Conservation (phyloP, 768 basidiomycete genomes). For the Tricholomella constricta region DNA sequence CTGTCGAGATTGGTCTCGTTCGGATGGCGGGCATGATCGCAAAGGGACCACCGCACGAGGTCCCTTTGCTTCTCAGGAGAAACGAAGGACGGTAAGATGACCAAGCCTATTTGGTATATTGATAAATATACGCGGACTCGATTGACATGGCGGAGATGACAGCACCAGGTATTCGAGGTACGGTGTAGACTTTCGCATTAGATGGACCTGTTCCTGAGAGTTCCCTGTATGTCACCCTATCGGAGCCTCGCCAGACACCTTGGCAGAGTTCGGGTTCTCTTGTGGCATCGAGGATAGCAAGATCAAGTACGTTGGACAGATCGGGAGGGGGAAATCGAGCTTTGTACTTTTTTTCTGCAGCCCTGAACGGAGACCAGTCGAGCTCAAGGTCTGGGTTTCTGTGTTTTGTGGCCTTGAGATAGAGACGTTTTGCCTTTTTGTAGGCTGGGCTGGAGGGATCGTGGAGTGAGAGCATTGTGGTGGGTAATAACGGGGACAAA, state of each 20-base stretch:
- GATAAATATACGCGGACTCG: slow-evolving; percentile 11
- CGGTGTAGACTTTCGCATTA: slow-evolving; percentile 42
- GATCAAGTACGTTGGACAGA: slow-evolving; percentile 68
- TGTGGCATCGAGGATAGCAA: slow-evolving; percentile 46
- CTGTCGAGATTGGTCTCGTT: slow-evolving; percentile 91
- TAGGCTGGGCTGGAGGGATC: slow-evolving; percentile 53
- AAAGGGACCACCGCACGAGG: slow-evolving; percentile 73
- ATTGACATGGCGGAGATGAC: slow-evolving; percentile 10
- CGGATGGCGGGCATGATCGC: slow-evolving; percentile 71
- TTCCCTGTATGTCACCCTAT: slow-evolving; percentile 35
- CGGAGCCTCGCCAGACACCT: slow-evolving; percentile 51
- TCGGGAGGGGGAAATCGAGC: slow-evolving; percentile 77
- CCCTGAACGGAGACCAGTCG: slow-evolving; percentile 75
- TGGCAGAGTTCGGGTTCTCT: slow-evolving; percentile 43
- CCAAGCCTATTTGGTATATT: slow-evolving; percentile 60
- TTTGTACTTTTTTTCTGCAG: slow-evolving; percentile 81
- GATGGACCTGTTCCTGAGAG: slow-evolving; percentile 27
- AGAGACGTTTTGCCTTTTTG: slow-evolving; percentile 59
- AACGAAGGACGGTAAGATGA: slow-evolving; percentile 79
- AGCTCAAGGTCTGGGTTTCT: slow-evolving; percentile 44
- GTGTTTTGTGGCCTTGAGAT: slow-evolving; percentile 61
- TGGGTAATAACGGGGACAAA: slow-evolving; percentile 31
- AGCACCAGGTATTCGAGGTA: slow-evolving; percentile 62
- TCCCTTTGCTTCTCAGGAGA: slow-evolving; percentile 61
- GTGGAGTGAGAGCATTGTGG: no score